Base-by-base conservation (phyloP, 768 basidiomycete species). In the Cytidiella melzeri region DNA sequence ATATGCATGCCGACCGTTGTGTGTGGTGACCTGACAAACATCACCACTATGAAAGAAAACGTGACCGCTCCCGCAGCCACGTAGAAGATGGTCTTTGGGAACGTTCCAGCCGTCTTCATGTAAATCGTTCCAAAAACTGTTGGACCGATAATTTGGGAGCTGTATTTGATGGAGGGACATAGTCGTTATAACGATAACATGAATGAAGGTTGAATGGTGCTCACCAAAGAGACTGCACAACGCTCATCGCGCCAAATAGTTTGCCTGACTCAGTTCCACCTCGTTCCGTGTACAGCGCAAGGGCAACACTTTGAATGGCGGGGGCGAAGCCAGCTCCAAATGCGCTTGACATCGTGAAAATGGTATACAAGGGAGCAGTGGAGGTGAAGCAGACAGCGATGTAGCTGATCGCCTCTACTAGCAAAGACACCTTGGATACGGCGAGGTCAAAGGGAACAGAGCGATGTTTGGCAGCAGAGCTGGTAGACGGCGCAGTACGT, bases 171-270 rank as follows among this genome's bases (percentile, higher is more conserved):
- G n/a, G n/a, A n/a, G n/a, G n/a, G n/a, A n/a, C 1, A 15, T 19
- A 26, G 26, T 10, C 18, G 24, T 19, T 3, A 20, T 20, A 46
- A 40, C n/a, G n/a, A n/a, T n/a, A n/a, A n/a, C n/a, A n/a, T n/a
- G n/a, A n/a, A 10, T 18, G 24, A 24, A 43, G 3, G 23, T 30
- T 18, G 15, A 38, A 40, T 38, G 25, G 12, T 43, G 54, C 71
- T 41, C 56, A 84, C 80, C 81, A 73, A 9, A 91, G 60, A 4
- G 85, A 80, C 53, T 86, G 79, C 3, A 91, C 55, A 24, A 93
- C 86, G 48, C 83, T 81, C 50, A 93, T 56, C 3, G 81, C 90
- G 11, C 90, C 92, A 59, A 92, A 93, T 15, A 96, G 70, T 57
- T 71, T 74, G 2, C 91, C 92, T 11, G 74, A 69, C 58, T 92